A percentile compares a stretch with the other conserved stretches of the same genome.
These are phyloP conservation scores for Medicago lupulina DNA, from an alignment of 306 rosid species.

Conservation along the genomic window DNA sequence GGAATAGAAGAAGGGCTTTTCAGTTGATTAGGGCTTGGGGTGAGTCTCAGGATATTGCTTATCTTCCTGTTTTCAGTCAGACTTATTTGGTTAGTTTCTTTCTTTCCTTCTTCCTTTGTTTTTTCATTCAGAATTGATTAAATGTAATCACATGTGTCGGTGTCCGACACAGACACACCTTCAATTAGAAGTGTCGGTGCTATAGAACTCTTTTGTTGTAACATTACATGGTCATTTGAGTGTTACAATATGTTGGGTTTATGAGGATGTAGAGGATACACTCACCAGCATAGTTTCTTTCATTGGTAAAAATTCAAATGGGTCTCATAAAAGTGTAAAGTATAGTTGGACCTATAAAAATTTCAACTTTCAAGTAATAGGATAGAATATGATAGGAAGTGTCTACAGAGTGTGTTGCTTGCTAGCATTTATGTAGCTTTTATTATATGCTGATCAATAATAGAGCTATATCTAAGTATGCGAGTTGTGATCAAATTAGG, in stretches of 20 bases:
- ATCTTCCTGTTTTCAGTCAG: slow-evolving; percentile 81
- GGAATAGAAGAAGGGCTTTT: slow-evolving; percentile 55
- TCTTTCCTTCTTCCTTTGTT: not conserved
- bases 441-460: slow-evolving; percentile 1
- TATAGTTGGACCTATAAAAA: not conserved
- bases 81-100: slow-evolving; percentile 62
- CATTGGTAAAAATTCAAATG: not conserved
- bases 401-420: too few species aligned
- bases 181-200: too few species aligned
- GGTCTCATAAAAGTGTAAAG: not conserved
- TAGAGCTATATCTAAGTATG: slow-evolving; percentile 6
- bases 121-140: too few species aligned
- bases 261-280: not conserved
- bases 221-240: too few species aligned
- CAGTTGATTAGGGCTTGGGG: slow-evolving; percentile 89
- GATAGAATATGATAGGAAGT: not conserved
- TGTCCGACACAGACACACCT: too few species aligned
- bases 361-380: not conserved
- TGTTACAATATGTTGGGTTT: not conserved
- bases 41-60: slow-evolving; percentile 74
- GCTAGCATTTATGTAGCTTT: too few species aligned
- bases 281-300: not conserved
- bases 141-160: too few species aligned
- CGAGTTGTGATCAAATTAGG: not conserved
- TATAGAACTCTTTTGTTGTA: too few species aligned